Evolutionary conservation across 2,329 filamentous ascomycete species (phyloP), one percentile per base, ranked within the genome.

Genomic region (Blastomyces parvus): DNA sequence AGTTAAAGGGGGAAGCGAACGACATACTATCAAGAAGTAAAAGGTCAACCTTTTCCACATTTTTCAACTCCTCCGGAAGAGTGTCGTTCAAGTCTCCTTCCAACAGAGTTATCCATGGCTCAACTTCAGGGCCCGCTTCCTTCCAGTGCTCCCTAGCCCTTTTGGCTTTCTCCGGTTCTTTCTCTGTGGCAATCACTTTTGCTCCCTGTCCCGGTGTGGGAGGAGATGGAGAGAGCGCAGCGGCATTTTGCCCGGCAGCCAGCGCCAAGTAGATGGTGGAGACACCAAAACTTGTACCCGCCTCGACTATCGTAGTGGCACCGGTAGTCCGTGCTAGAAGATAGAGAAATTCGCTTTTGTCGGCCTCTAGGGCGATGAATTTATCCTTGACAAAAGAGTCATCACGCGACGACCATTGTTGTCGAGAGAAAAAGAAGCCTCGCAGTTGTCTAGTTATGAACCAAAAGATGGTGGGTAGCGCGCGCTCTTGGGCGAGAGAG

Each of bases 191-290:
- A 68, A 87, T 82, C 0, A 87, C 84, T 48, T 67, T 77, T 0
- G 78, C 81, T 50, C 68, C 19, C 61, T 71, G 61, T 14, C 71
- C 74, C 1, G 64, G 63, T 7, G 57, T 61, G 40, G 62, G 50
- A 3, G 65, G 56, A 14, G 56, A 58, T 30, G 61, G 56, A 30
- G 61, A 60, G n/a, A 65, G 67, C 2, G 61, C 64, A 0, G 66
- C 68, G 0, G 74, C 75, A 63, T 82, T 85, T 62, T 82, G 76
- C 0, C 77, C 77, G 0, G 83, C 82, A 0, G 83, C 85, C 1
- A 86, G 74, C 0, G 84, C 83, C 1, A 87, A 78, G 64, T 86
- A 87, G 55, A 87, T 84, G 0, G 84, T 86, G 63, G 81, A 84
- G 1, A 87, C 79, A 2, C 85, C 85, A 63, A 84, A 87, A 52